phyloP scores from a whole-genome alignment of 352 stramenopile genomes.

The Phytophthora citricola region DNA sequence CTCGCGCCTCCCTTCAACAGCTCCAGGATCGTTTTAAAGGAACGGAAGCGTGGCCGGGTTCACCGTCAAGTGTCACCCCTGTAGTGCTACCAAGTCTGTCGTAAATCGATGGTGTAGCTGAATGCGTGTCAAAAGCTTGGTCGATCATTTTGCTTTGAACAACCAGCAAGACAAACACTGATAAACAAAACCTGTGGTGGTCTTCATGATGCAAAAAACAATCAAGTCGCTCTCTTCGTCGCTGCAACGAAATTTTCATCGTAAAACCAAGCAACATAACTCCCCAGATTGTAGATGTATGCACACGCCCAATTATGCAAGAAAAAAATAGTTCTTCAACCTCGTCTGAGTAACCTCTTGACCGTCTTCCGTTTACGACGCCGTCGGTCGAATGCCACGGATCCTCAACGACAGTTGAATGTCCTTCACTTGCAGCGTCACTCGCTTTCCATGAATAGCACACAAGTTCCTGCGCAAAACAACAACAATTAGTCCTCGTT shows the following conservation, averaged over 20 bases:
- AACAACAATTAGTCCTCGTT: slow-evolving; percentile 5
- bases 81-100: slow-evolving; percentile 7
- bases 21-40: slow-evolving; percentile 71
- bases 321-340: slow-evolving; percentile 7
- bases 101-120: slow-evolving; percentile 9
- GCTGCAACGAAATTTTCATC: not conserved
- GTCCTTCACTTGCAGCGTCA: slow-evolving; percentile 96
- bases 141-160: slow-evolving; percentile 1
- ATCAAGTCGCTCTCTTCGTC: not conserved
- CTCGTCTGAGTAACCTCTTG: slow-evolving; percentile 1
- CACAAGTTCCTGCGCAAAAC: slow-evolving; percentile 90
- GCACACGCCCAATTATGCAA: slow-evolving; percentile 10
- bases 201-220: not conserved
- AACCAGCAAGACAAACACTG: not conserved
- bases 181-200: not conserved
- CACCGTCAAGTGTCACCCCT: slow-evolving; percentile 34
- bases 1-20: slow-evolving; percentile 72
- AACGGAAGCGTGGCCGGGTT: slow-evolving; percentile 68
- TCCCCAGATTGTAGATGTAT: slow-evolving; percentile 2
- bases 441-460: slow-evolving; percentile 95
- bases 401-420: slow-evolving; percentile 95
- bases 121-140: not conserved
- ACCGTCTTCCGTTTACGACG: slow-evolving; percentile 21
- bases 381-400: slow-evolving; percentile 66
- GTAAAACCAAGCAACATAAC: not conserved